Evolutionary conservation across 768 basidiomycete species (phyloP).

Genomic region (Hemileccinum rubropunctum): DNA sequence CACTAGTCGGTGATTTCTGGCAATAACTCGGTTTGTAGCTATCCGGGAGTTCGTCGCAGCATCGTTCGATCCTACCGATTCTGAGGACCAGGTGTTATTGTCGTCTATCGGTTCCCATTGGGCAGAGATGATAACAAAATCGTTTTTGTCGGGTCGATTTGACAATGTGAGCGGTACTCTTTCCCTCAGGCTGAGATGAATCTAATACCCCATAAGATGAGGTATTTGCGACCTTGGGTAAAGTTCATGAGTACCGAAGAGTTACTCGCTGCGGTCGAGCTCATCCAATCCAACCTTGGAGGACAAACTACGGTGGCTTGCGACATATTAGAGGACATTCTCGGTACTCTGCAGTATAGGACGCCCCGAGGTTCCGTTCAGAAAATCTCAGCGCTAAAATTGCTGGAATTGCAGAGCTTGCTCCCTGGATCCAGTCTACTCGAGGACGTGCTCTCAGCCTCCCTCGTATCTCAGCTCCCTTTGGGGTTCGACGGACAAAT

Average conservation of each 20-base stretch:
- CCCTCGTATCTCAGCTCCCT: slow-evolving; percentile 37
- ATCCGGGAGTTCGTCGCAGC: slow-evolving; percentile 39
- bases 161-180: slow-evolving; percentile 10
- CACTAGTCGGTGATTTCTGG: background rate
- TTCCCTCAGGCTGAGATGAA: background rate
- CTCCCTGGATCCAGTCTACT: slow-evolving; percentile 38
- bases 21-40: slow-evolving; percentile 31
- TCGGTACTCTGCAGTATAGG: slow-evolving; percentile 31
- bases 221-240: slow-evolving; percentile 45
- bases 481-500: slow-evolving; percentile 25
- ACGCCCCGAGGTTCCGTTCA: background rate
- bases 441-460: slow-evolving; percentile 47
- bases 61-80: slow-evolving; percentile 36
- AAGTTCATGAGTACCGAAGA: slow-evolving; percentile 45
- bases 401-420: slow-evolving; percentile 37
- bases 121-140: slow-evolving; percentile 24
- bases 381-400: slow-evolving; percentile 31
- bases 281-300: slow-evolving; percentile 21
- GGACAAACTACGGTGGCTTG: background rate
- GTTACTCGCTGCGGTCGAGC: slow-evolving; percentile 45
- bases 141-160: slow-evolving; percentile 7
- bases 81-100: slow-evolving; percentile 39
- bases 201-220: slow-evolving; percentile 11
- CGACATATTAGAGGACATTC: slow-evolving; percentile 35
- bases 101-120: slow-evolving; percentile 44